Percentiles rank a stretch among this genome's conserved stretches.
phyloP scores from a whole-genome alignment of 306 rosid species.

The Sindora glabra region DNA sequence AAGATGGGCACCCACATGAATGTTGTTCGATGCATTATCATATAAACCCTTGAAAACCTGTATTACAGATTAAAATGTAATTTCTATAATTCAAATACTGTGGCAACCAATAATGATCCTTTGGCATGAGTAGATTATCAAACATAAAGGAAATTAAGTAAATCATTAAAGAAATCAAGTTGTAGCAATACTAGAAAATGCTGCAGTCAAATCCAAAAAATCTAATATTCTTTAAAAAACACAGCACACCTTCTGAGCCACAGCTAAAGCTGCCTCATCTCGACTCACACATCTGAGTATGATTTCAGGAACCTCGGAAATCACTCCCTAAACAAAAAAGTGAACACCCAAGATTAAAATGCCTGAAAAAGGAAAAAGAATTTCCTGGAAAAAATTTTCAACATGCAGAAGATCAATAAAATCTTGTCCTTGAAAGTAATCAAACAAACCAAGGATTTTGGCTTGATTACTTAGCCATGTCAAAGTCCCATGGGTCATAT shows the following conservation, averaged over 20 bases:
- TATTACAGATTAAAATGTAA: neutral
- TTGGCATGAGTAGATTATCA: conserved; percentile 2
- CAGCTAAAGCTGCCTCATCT: conserved; percentile 99
- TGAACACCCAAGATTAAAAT: conserved; percentile 8
- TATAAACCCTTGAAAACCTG: conserved; percentile 87
- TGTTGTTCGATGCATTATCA: conserved; percentile 64
- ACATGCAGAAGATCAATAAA: neutral
- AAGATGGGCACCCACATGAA: conserved; percentile 74
- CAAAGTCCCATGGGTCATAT: no score
- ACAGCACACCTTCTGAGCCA: conserved; percentile 80
- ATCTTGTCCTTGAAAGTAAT: no score
- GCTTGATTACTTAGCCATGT: no score
- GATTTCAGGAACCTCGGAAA: conserved; percentile 92
- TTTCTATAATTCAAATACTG: neutral
- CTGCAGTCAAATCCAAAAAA: neutral
- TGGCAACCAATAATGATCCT: neutral
- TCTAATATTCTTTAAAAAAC: neutral
- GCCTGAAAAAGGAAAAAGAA: neutral
- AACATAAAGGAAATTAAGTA: neutral
- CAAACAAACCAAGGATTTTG: no score
- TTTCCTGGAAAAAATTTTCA: neutral
- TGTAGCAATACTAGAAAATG: neutral
- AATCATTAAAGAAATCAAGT: conserved; percentile 4
- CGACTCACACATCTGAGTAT: conserved; percentile 83
- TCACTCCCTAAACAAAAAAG: conserved; percentile 49